Evolutionary conservation across 2,329 filamentous ascomycete species (phyloP).

Genomic region (Colletotrichum nymphaeae): DNA sequence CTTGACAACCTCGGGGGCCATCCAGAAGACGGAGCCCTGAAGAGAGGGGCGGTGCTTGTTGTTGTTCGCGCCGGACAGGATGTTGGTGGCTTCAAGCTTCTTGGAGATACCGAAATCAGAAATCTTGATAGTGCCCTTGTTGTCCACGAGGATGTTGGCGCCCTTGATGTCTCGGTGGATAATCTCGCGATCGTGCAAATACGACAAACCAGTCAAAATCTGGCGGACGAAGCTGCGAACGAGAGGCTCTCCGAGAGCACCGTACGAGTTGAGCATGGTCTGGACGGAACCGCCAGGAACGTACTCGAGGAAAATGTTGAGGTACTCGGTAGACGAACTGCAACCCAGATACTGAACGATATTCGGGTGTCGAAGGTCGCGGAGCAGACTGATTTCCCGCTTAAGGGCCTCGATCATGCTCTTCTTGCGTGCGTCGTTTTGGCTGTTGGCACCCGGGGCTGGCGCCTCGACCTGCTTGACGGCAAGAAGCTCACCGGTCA

Average conservation of each 20-base stretch:
- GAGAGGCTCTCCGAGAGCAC: conserved; percentile 90
- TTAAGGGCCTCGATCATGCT: conserved; percentile 98
- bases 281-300: conserved; percentile 97
- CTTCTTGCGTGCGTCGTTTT: conserved; percentile 91
- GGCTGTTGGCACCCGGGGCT: conserved; percentile 79
- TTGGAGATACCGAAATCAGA: conserved; percentile 99
- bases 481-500: conserved; percentile 96
- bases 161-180: conserved; percentile 99
- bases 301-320: conserved; percentile 99
- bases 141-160: conserved; percentile 98
- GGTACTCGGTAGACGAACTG: conserved; percentile 87
- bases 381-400: conserved; percentile 92
- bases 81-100: conserved; percentile 91
- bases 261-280: conserved; percentile 98
- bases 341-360: conserved; percentile 99
- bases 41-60: conserved; percentile 81
- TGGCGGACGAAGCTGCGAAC: conserved; percentile 97
- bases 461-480: conserved; percentile 98
- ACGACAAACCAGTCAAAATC: conserved; percentile 91
- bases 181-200: conserved; percentile 93
- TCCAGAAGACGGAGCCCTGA: conserved; percentile 99
- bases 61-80: conserved; percentile 77
- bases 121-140: conserved; percentile 99
- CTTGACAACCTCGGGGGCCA: conserved; percentile 98
- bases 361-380: conserved; percentile 94